These are phyloP conservation scores for Mycena metata DNA, from an alignment of 768 basidiomycete species.

Conservation along the genomic window DNA sequence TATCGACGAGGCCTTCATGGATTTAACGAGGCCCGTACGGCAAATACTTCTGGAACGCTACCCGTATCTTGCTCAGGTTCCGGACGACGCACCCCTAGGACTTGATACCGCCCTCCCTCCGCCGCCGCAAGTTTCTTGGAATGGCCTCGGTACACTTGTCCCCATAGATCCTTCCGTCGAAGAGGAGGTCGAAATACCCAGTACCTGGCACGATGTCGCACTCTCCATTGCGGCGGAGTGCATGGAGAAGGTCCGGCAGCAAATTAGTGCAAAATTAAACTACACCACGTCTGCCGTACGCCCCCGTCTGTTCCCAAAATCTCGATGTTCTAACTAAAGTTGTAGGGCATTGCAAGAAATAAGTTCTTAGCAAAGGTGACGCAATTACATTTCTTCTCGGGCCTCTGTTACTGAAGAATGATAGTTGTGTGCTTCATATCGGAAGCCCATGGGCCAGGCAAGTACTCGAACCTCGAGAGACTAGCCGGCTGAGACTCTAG, in stretches of 20 bases:
- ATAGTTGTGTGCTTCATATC: constrained; percentile 90
- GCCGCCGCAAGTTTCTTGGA: constrained; percentile 77
- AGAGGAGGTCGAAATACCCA: constrained; percentile 43
- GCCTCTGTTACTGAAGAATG: constrained; percentile 21
- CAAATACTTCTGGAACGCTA: constrained; percentile 79
- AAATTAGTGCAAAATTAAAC: constrained; percentile 78
- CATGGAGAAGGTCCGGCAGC: constrained; percentile 80
- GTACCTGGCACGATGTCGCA: constrained; percentile 94
- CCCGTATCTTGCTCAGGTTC: constrained; percentile 81
- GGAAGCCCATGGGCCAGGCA: constrained; percentile 91
- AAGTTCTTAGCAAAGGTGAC: constrained; percentile 94
- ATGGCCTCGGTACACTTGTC: constrained; percentile 70
- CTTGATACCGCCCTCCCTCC: constrained; percentile 83
- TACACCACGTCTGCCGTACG: constrained; percentile 95
- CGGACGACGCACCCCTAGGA: constrained; percentile 75
- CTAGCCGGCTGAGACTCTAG: not conserved
- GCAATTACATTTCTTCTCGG: constrained; percentile 8
- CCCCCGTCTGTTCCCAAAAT: constrained; percentile 25
- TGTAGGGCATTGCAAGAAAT: constrained; percentile 89
- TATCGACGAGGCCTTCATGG: constrained; percentile 97
- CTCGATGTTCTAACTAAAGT: not conserved
- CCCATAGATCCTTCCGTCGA: constrained; percentile 59
- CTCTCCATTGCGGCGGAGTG: constrained; percentile 90
- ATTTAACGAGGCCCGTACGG: constrained; percentile 87
- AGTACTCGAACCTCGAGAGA: not conserved